These are phyloP conservation scores for Phoma sp. DNA, from an alignment of 2,329 filamentous ascomycete genomes.

Conservation along the genomic window DNA sequence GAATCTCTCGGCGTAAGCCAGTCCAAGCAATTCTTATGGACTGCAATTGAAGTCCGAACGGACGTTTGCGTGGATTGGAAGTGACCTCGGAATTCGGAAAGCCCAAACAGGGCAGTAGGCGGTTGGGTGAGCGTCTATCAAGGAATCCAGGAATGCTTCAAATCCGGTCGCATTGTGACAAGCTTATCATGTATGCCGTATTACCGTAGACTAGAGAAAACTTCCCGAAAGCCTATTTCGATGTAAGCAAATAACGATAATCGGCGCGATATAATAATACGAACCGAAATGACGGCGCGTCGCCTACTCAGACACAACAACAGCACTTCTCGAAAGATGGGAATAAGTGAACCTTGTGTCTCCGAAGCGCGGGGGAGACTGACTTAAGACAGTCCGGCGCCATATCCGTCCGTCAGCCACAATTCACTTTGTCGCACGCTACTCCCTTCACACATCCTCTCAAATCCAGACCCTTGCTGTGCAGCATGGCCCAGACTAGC, in stretches of 20 bases:
- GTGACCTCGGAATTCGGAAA: background rate
- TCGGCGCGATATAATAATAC: slow-evolving; percentile 4
- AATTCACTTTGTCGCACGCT: slow-evolving; percentile 11
- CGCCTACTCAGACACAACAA: background rate
- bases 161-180: slow-evolving; percentile 6
- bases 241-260: slow-evolving; percentile 3
- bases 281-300: slow-evolving; percentile 1
- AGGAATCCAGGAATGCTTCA: slow-evolving; percentile 9
- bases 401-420: slow-evolving; percentile 9
- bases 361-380: background rate
- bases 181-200: background rate
- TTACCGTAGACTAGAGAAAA: background rate
- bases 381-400: slow-evolving; percentile 4
- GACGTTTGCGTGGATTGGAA: background rate
- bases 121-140: background rate
- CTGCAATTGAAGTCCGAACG: background rate
- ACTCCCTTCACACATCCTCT: background rate
- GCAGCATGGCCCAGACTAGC: slow-evolving; percentile 3
- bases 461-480: slow-evolving; percentile 7
- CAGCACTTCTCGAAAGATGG: background rate
- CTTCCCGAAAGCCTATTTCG: too few relatives aligned
- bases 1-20: background rate
- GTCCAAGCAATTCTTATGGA: background rate
- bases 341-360: background rate
- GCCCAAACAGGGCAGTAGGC: background rate